Evolutionary conservation across 148 eudicot genomes (phyloP).

Genomic region (Hydrangea macrophylla): DNA sequence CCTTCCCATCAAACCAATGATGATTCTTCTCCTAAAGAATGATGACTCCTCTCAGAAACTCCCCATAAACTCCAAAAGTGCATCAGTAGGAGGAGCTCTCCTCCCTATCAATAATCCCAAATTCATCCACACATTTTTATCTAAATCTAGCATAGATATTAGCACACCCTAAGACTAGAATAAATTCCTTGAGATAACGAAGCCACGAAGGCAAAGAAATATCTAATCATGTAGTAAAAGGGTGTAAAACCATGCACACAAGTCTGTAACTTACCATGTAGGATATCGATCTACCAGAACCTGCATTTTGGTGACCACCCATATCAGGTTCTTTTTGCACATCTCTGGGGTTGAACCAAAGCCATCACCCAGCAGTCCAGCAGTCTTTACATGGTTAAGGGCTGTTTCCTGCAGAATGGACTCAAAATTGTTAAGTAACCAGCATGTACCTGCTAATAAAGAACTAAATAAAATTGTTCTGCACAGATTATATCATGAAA

Average conservation of each 20-base stretch:
- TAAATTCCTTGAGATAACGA: not conserved
- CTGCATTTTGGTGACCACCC: slow-evolving; percentile 96
- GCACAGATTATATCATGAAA: not conserved
- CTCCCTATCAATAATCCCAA: not conserved
- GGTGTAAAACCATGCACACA: not conserved
- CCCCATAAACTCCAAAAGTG: too few species aligned
- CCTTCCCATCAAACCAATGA: not conserved
- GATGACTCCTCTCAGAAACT: not conserved
- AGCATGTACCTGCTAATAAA: not conserved
- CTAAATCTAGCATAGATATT: not conserved
- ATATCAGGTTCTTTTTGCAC: slow-evolving; percentile 80
- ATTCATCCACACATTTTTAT: too few species aligned
- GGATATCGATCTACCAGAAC: slow-evolving; percentile 90
- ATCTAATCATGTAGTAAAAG: not conserved
- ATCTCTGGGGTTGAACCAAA: slow-evolving; percentile 99
- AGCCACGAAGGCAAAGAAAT: not conserved
- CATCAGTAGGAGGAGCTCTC: not conserved
- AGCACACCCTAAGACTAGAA: not conserved
- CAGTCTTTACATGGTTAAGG: slow-evolving; percentile 85
- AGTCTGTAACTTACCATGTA: slow-evolving; percentile 59
- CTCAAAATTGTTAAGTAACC: slow-evolving; percentile 2
- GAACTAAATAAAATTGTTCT: not conserved
- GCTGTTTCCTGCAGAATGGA: slow-evolving; percentile 77
- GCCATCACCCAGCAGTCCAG: slow-evolving; percentile 82
- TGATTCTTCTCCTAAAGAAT: not conserved